Base-by-base conservation (phyloP, 345 rosid species). In the Chamaenerion angustifolium region DNA sequence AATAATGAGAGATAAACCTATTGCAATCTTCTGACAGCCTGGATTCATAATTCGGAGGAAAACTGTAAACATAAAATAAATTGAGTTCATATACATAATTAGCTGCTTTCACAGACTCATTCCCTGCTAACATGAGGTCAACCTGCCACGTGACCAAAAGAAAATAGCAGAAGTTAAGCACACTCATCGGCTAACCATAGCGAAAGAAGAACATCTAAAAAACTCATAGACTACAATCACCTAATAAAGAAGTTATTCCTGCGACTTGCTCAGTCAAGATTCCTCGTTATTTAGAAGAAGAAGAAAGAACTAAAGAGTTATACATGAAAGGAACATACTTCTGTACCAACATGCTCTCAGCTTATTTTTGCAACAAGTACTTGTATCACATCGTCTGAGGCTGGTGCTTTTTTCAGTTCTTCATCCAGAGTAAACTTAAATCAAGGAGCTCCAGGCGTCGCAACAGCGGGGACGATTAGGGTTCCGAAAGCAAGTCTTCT, bases 321-420 rank as follows among this genome's bases (percentile, higher is more conserved):
- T 45, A 40, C 52, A n/a, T n/a, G n/a, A 43, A 52, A 51, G 5
- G 6, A 48, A 74, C 78, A 58, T 77, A 89, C 92, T 75, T 90
- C 98, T 58, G 70, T 71, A 53, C 98, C 98, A 5, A 90, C 61
- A 50, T 94, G 95, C 74, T 90, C 98, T 75, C 75, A 81, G 69
- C 95, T 86, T 51, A 90, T 67, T 75, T 86, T 90, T 54, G 77
- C 79, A 45, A 76, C 79, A 71, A 90, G 96, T 63, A 95, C 89
- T 46, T 65, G 59, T 73, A 71, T 86, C 55, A 86, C 96, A 45
- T 90, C 89, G 49, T 83, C 79, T 48, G 69, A 60, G 37, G 85
- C 73, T 51, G 88, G 94, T 62, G 93, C 88, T 52, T 70, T 58
- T 68, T 73, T 81, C 54, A 90, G 75, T 57, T 83, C 81, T 60